These are phyloP conservation scores for Sungouiella blattae DNA, from an alignment of 805 yeast genomes.

Conservation along the genomic window DNA sequence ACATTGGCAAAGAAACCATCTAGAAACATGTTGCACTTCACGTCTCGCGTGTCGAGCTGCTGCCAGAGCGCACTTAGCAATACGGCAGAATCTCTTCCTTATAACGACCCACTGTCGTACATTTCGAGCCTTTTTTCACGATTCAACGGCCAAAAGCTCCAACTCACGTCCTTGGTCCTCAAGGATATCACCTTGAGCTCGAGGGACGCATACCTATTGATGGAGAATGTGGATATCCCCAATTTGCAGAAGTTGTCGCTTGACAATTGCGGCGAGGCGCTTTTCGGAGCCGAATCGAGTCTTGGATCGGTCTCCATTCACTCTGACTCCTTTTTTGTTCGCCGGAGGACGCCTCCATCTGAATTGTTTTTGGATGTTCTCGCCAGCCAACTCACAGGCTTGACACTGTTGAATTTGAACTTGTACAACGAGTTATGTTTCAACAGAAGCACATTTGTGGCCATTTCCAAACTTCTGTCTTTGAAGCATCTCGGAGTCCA, in stretches of 20 bases:
- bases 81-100: slow-evolving; percentile 2
- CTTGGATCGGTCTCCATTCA: background rate
- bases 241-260: slow-evolving; percentile 7
- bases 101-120: background rate
- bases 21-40: slow-evolving; percentile 1
- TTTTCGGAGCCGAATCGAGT: slow-evolving; percentile 4
- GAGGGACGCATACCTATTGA: slow-evolving; percentile 10
- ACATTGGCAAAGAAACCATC: slow-evolving; percentile 4
- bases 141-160: background rate
- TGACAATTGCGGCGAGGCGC: slow-evolving; percentile 10
- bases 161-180: slow-evolving; percentile 7
- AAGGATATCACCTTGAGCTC: slow-evolving; percentile 7
- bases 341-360: slow-evolving; percentile 11
- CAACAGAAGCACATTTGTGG: slow-evolving; percentile 6
- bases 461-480: slow-evolving; percentile 4
- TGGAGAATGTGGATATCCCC: slow-evolving; percentile 3
- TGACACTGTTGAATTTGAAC: slow-evolving; percentile 10
- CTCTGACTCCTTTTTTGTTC: background rate
- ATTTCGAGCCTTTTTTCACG: slow-evolving; percentile 4
- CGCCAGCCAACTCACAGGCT: slow-evolving; percentile 1
- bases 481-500: slow-evolving; percentile 9
- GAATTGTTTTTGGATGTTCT: slow-evolving; percentile 10
- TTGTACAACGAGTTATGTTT: slow-evolving; percentile 12
- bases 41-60: slow-evolving; percentile 7
- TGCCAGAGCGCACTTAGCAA: slow-evolving; percentile 6